Base-by-base conservation (phyloP, 768 basidiomycete genomes). In the Russula sp. region DNA sequence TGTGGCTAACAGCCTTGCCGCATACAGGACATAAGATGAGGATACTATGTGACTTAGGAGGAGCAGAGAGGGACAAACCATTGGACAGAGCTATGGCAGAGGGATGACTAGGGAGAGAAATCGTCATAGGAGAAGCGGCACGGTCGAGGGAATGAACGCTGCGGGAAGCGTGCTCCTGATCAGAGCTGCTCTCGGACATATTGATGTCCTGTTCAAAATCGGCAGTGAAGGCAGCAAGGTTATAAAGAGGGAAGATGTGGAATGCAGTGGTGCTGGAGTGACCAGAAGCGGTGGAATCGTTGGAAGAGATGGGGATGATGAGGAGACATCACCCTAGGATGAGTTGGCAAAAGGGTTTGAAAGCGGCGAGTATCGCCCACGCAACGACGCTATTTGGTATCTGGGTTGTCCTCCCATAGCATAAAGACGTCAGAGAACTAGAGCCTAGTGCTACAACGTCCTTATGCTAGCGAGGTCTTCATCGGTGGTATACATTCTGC, bases 401-500 rank as follows among this genome's bases (percentile, higher is more conserved):
- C 65, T 22, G 60, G 67, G 32, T 65, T 62, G 18, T 66, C 47
- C 52, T 66, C 65, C 65, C 66, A 27, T 27, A 27, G 22, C 22
- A 27, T 27, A 27, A 27, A 27, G 22, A 27, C 2, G 22, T 27
- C 22, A 27, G 22, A 27, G 22, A 27, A 27, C 22, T 27, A 27
- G 22, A 27, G 22, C 22, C 22, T 27, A 63, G 14, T 45, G 59
- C 13, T 66, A 57, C 11, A 61, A 68, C 3, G 67, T 58, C 56
- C 63, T 63, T 47, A 68, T 60, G 44, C 61, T 58, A 6, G 65
- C 67, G 10, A 68, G 61, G 9, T 61, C 63, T 22, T 68, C 67
- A 18, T 68, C 65, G 2, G 67, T 65, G n/a, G 67, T 66, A 47
- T 66, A 68, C 64, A 66, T 66, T 32, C 67, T 61, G 67, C 57